Conservation (phyloP, 306 rosid genomes). For the Lupinus albus region DNA sequence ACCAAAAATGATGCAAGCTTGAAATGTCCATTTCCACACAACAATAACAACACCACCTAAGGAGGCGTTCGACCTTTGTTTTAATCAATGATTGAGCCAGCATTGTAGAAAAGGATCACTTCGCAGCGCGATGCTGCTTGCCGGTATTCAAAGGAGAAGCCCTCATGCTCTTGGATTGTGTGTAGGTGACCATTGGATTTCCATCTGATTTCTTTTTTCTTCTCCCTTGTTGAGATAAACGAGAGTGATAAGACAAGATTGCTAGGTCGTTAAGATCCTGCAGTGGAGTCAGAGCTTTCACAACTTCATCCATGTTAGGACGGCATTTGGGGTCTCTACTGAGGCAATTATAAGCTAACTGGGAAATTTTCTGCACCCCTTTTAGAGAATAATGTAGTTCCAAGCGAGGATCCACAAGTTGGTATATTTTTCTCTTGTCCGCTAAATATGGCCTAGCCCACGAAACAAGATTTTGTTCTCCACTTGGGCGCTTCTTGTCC, state of each 20-base stretch:
- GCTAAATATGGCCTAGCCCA: constrained; percentile 92
- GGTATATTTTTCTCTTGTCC: constrained; percentile 79
- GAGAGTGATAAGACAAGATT: constrained; percentile 73
- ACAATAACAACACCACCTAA: constrained; percentile 46
- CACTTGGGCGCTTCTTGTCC: constrained; percentile 95
- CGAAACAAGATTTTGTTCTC: constrained; percentile 88
- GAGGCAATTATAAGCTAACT: constrained; percentile 82
- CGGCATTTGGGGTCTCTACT: constrained; percentile 84
- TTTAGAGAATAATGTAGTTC: constrained; percentile 82
- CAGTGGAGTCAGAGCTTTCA: constrained; percentile 72
- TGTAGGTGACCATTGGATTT: constrained; percentile 63
- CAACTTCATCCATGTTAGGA: constrained; percentile 92
- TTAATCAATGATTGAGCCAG: constrained; percentile 47
- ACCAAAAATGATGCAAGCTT: constrained; percentile 58
- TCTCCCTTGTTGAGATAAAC: constrained; percentile 77
- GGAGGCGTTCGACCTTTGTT: constrained; percentile 46
- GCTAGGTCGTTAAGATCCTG: constrained; percentile 88
- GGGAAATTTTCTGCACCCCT: constrained; percentile 89
- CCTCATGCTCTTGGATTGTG: constrained; percentile 75
- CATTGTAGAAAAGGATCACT: constrained; percentile 40
- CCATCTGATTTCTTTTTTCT: constrained; percentile 81
- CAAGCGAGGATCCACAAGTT: constrained; percentile 83
- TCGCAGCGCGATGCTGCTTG: constrained; percentile 62
- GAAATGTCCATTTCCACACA: constrained; percentile 57
- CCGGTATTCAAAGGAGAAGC: constrained; percentile 76